phyloP scores from a whole-genome alignment of 2,329 filamentous ascomycete species.

The Colletotrichum spaethianum region DNA sequence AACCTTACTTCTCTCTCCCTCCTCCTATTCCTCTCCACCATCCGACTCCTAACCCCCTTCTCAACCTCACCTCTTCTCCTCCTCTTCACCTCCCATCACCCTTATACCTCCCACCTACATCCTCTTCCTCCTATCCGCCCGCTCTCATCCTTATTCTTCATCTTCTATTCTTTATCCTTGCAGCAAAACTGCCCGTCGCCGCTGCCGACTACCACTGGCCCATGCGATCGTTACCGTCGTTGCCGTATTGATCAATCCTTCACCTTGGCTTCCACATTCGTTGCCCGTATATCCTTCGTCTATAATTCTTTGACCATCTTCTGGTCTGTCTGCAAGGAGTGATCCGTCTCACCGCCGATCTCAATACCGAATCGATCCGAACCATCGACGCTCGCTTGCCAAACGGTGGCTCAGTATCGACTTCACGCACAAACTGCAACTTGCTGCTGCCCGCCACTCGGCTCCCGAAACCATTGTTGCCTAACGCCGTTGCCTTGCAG shows the following conservation, averaged over 20 bases:
- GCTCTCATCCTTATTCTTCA: slow-evolving; percentile 51
- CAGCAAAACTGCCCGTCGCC: slow-evolving; percentile 34
- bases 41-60: slow-evolving; percentile 40
- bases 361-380: slow-evolving; percentile 23
- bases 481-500: background rate
- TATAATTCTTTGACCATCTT: slow-evolving; percentile 43
- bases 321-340: slow-evolving; percentile 38
- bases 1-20: slow-evolving; percentile 45
- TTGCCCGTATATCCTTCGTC: slow-evolving; percentile 43
- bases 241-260: slow-evolving; percentile 38
- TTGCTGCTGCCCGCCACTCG: slow-evolving; percentile 21
- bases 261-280: slow-evolving; percentile 41
- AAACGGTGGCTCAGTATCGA: slow-evolving; percentile 35
- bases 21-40: slow-evolving; percentile 42
- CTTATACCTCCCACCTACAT: slow-evolving; percentile 47
- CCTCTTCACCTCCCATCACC: slow-evolving; percentile 45
- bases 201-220: slow-evolving; percentile 34
- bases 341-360: slow-evolving; percentile 16
- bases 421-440: slow-evolving; percentile 37
- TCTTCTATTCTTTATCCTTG: slow-evolving; percentile 49
- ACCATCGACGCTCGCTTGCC: slow-evolving; percentile 38
- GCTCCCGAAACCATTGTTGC: background rate
- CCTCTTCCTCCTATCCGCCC: slow-evolving; percentile 46
- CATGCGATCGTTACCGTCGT: slow-evolving; percentile 39
- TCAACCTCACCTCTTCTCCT: slow-evolving; percentile 39